phyloP scores from a whole-genome alignment of 768 basidiomycete species.

The Mycena galericulata region DNA sequence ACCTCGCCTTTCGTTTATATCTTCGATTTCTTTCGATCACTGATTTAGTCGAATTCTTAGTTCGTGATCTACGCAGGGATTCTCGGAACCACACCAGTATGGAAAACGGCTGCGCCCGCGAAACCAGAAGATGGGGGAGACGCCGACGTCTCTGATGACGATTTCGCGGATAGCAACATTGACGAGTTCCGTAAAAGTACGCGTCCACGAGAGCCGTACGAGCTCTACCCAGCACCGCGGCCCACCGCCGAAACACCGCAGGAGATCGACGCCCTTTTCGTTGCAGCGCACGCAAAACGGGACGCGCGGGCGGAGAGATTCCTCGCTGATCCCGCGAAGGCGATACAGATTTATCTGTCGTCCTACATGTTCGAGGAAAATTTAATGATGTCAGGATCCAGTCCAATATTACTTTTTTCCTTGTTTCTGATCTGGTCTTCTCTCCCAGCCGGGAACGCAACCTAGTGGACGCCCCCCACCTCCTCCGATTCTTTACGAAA shows the following conservation, averaged over 20 bases:
- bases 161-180: constrained; percentile 48
- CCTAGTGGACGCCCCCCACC: constrained; percentile 54
- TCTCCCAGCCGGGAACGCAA: constrained; percentile 55
- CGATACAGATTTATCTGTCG: constrained; percentile 75
- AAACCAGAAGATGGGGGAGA: constrained; percentile 29
- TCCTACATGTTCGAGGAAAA: constrained; percentile 77
- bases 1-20: constrained; percentile 20
- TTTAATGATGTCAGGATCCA: constrained; percentile 67
- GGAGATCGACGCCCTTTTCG: constrained; percentile 45
- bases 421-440: constrained; percentile 29
- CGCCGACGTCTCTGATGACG: constrained; percentile 40
- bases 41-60: constrained; percentile 47
- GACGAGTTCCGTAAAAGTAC: constrained; percentile 36
- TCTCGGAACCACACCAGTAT: constrained; percentile 58
- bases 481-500: constrained; percentile 58
- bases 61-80: constrained; percentile 75
- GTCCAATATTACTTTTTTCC: not conserved
- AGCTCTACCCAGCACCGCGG: constrained; percentile 46
- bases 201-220: constrained; percentile 53
- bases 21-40: not conserved
- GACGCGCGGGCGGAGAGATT: constrained; percentile 64
- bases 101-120: constrained; percentile 53
- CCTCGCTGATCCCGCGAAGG: constrained; percentile 69
- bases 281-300: constrained; percentile 44
- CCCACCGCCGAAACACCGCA: constrained; percentile 48